Conservation (phyloP, 805 yeast genomes). For the Clavispora vitiphila region DNA sequence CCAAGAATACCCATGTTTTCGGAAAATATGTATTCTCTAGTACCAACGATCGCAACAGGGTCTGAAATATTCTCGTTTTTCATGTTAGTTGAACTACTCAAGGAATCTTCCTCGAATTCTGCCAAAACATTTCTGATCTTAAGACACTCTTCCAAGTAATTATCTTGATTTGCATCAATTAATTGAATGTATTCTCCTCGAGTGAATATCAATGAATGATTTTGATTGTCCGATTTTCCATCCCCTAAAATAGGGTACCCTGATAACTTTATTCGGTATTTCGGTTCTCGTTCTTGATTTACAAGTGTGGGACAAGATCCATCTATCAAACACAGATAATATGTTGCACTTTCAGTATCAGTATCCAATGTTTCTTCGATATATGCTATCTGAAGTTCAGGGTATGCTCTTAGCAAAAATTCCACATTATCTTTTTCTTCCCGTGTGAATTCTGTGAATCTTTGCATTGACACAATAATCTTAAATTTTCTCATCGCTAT, state of each 20-base stretch:
- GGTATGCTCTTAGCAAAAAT: slow-evolving; percentile 75
- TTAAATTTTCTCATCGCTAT: slow-evolving; percentile 84
- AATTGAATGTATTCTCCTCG: slow-evolving; percentile 84
- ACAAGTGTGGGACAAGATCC: slow-evolving; percentile 65
- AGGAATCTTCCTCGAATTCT: slow-evolving; percentile 62
- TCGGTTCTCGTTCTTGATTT: slow-evolving; percentile 57
- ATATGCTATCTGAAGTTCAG: slow-evolving; percentile 85
- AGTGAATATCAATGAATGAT: slow-evolving; percentile 72
- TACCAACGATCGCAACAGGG: slow-evolving; percentile 84
- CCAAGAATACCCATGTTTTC: slow-evolving; percentile 83
- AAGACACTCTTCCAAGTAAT: slow-evolving; percentile 79
- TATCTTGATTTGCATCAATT: slow-evolving; percentile 85
- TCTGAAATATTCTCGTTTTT: background rate
- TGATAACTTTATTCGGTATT: slow-evolving; percentile 70
- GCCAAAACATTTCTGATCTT: slow-evolving; percentile 78
- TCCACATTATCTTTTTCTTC: slow-evolving; percentile 80
- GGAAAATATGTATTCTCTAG: slow-evolving; percentile 82
- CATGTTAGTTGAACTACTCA: background rate
- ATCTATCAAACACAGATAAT: slow-evolving; percentile 73
- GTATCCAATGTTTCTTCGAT: slow-evolving; percentile 82
- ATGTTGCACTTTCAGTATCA: slow-evolving; percentile 59
- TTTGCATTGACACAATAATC: slow-evolving; percentile 81
- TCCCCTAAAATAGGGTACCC: slow-evolving; percentile 86
- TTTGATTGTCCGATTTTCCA: slow-evolving; percentile 85
- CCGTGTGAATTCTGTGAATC: slow-evolving; percentile 63